Conservation (phyloP, 2,329 filamentous ascomycete species). For the Colletotrichum gloeosporioides region DNA sequence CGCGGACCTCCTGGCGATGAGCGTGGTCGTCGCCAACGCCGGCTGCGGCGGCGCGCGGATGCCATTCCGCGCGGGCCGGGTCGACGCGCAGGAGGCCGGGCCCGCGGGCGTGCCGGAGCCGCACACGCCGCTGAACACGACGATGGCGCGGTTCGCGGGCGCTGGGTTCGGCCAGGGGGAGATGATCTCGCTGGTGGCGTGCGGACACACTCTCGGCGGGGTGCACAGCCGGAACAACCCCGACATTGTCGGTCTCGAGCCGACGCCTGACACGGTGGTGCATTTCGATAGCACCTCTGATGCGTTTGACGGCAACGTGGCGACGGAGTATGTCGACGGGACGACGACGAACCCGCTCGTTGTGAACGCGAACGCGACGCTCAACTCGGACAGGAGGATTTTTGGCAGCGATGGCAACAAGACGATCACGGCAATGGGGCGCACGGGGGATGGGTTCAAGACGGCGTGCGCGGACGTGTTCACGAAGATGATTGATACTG, state of each 20-base stretch:
- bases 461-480: slow-evolving; percentile 34
- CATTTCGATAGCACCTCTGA: slow-evolving; percentile 33
- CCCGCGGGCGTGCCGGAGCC: slow-evolving; percentile 29
- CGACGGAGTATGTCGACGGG: slow-evolving; percentile 25
- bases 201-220: slow-evolving; percentile 30
- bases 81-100: slow-evolving; percentile 29
- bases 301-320: slow-evolving; percentile 27
- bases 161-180: slow-evolving; percentile 27
- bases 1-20: slow-evolving; percentile 37
- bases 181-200: slow-evolving; percentile 31
- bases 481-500: slow-evolving; percentile 39
- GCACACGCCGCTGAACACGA: slow-evolving; percentile 24
- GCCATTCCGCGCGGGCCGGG: slow-evolving; percentile 28
- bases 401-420: slow-evolving; percentile 36
- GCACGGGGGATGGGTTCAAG: slow-evolving; percentile 40
- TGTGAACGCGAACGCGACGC: slow-evolving; percentile 25
- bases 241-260: slow-evolving; percentile 22
- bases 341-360: slow-evolving; percentile 26
- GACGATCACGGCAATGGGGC: slow-evolving; percentile 44
- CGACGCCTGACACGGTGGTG: slow-evolving; percentile 33
- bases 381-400: slow-evolving; percentile 26
- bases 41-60: slow-evolving; percentile 28
- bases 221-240: slow-evolving; percentile 30
- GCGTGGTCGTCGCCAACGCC: slow-evolving; percentile 28
- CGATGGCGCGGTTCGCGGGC: slow-evolving; percentile 24